A percentile compares a stretch with the other conserved stretches of the same genome.
Evolutionary conservation across 257 asterid genomes (phyloP).

Genomic region (Nicotiana knightiana): DNA sequence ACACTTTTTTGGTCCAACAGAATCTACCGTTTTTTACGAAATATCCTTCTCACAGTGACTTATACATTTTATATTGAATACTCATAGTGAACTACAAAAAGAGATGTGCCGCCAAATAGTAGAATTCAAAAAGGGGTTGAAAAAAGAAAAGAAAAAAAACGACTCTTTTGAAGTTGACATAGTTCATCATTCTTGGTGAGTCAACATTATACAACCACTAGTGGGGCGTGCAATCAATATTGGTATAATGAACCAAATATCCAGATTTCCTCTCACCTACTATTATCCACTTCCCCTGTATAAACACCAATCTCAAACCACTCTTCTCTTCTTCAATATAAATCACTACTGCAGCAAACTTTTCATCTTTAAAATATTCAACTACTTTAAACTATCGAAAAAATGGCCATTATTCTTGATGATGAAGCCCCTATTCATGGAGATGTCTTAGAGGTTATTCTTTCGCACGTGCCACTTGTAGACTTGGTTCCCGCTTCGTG

Average conservation of each 20-base stretch:
- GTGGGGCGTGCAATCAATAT: not conserved
- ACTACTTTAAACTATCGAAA: not conserved
- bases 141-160: no score
- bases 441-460: conserved; percentile 42
- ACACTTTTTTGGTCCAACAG: not conserved
- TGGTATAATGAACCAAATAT: not conserved
- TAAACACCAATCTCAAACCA: not conserved
- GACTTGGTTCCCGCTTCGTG: conserved; percentile 43
- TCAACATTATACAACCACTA: conserved; percentile 2
- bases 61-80: no score
- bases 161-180: not conserved
- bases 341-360: not conserved
- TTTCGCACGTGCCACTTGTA: conserved; percentile 56
- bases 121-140: not conserved
- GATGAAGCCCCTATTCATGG: conserved; percentile 28
- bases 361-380: not conserved
- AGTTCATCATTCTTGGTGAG: not conserved
- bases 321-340: not conserved
- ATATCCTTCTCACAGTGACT: not conserved
- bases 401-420: not conserved
- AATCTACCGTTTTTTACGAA: not conserved
- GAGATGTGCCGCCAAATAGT: not conserved
- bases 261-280: not conserved
- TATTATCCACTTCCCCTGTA: not conserved
- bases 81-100: no score